Conservation (phyloP, 2,329 filamentous ascomycete genomes). For the Cordyceps javanica region DNA sequence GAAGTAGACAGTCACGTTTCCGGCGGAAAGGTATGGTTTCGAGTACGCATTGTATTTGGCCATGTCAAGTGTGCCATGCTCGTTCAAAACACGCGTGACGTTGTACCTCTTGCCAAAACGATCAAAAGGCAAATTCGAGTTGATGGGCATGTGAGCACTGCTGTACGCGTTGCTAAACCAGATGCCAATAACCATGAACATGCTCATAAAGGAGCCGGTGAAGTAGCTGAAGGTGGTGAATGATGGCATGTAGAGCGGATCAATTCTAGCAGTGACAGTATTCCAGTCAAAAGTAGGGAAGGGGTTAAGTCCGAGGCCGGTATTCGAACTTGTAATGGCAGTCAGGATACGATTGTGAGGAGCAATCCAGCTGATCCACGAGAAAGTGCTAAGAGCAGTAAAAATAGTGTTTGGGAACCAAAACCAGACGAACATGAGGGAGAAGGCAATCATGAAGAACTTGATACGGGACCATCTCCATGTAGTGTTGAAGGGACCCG, state of each 20-base stretch:
- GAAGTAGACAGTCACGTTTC: slow-evolving; percentile 29
- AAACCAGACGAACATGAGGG: slow-evolving; percentile 46
- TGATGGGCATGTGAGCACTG: slow-evolving; percentile 34
- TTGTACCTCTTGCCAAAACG: slow-evolving; percentile 34
- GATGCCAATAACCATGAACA: slow-evolving; percentile 24
- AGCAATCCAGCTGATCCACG: slow-evolving; percentile 49
- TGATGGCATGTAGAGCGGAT: slow-evolving; percentile 33
- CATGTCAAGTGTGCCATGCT: slow-evolving; percentile 29
- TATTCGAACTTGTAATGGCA: slow-evolving; percentile 30
- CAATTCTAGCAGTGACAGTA: slow-evolving; percentile 22
- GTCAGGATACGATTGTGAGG: slow-evolving; percentile 34
- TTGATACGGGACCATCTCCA: slow-evolving; percentile 38
- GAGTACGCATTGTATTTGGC: slow-evolving; percentile 35
- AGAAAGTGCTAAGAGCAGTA: slow-evolving; percentile 39
- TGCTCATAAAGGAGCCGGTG: slow-evolving; percentile 23
- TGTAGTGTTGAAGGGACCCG: slow-evolving; percentile 29
- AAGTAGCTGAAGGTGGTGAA: slow-evolving; percentile 31
- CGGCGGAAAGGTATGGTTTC: slow-evolving; percentile 34
- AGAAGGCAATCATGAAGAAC: slow-evolving; percentile 40
- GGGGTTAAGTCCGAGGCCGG: slow-evolving; percentile 35
- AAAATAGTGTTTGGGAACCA: slow-evolving; percentile 50
- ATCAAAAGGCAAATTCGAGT: slow-evolving; percentile 33
- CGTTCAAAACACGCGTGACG: slow-evolving; percentile 28
- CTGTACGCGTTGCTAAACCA: slow-evolving; percentile 30
- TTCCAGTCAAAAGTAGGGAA: slow-evolving; percentile 40